Conservation (phyloP, 2,329 filamentous ascomycete species). For the Cordyceps pruinosa region DNA sequence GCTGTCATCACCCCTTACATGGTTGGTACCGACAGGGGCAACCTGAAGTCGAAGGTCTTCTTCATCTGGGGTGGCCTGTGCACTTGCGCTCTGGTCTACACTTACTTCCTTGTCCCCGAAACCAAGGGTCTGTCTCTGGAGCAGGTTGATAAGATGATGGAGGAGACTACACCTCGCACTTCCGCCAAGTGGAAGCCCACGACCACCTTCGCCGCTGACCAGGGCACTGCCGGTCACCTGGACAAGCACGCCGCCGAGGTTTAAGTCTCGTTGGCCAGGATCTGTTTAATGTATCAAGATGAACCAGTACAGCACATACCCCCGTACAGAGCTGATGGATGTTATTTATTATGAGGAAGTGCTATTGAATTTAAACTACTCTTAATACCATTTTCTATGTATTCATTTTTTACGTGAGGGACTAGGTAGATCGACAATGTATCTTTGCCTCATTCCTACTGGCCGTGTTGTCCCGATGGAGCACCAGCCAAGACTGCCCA, state of each 20-base stretch:
- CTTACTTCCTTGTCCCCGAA: conserved; percentile 68
- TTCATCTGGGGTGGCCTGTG: conserved; percentile 70
- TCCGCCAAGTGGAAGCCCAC: conserved; percentile 70
- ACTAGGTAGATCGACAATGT: no score
- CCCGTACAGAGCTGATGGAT: neutral
- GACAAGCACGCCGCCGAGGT: conserved; percentile 25
- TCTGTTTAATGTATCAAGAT: conserved; percentile 6
- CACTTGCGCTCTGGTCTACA: conserved; percentile 51
- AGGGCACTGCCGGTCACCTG: conserved; percentile 30
- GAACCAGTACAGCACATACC: conserved; percentile 10
- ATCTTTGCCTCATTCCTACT: no score
- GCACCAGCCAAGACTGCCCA: no score
- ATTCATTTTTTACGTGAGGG: no score
- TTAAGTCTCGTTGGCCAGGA: conserved; percentile 17
- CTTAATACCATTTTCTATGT: conserved; percentile 1
- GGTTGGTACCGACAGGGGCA: conserved; percentile 52
- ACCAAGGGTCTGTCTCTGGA: conserved; percentile 72
- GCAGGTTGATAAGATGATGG: conserved; percentile 82
- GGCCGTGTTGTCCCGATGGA: no score
- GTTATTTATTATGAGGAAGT: neutral
- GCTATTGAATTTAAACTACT: neutral
- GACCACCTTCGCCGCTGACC: conserved; percentile 56
- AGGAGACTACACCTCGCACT: conserved; percentile 72
- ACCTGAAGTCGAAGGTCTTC: conserved; percentile 65
- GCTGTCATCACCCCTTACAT: conserved; percentile 69